These are phyloP conservation scores for Delonix regia DNA, from an alignment of 306 rosid species.

Conservation along the genomic window DNA sequence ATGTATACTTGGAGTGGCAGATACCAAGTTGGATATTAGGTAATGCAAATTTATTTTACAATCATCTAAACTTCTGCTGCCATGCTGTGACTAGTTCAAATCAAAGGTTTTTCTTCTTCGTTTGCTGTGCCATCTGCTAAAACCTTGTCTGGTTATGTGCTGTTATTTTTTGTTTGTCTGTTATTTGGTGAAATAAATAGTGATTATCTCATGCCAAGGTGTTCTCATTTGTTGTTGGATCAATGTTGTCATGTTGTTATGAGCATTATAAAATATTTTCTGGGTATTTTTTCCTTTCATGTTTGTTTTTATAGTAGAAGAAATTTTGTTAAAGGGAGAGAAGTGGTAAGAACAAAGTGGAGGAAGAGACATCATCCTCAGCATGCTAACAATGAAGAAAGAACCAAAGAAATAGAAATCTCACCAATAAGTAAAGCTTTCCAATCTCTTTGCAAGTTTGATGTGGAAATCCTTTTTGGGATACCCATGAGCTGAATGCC, in stretches of 20 bases:
- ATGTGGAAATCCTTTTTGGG: not conserved
- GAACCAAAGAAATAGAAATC: not conserved
- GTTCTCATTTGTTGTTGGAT: not conserved
- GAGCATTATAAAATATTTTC: no score
- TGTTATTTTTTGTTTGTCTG: not conserved
- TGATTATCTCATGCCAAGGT: not conserved
- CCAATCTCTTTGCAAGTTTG: not conserved
- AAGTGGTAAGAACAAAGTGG: not conserved
- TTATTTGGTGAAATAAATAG: not conserved
- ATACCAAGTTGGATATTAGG: conserved; percentile 90
- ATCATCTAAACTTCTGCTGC: not conserved
- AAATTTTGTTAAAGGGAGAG: no score
- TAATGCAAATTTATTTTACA: conserved; percentile 39
- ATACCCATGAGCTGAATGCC: not conserved
- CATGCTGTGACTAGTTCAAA: conserved; percentile 24
- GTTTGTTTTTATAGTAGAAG: no score
- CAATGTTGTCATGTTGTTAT: no score
- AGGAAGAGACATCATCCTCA: not conserved
- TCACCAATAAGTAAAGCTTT: not conserved
- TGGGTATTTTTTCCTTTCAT: no score
- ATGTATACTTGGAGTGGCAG: conserved; percentile 89
- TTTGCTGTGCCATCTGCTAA: not conserved
- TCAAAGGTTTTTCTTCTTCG: not conserved
- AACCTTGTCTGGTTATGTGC: not conserved
- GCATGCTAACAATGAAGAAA: not conserved